Evolutionary conservation across 129 eudicot species (phyloP), one percentile per base, ranked within the genome.

Genomic region (Logfia minima): DNA sequence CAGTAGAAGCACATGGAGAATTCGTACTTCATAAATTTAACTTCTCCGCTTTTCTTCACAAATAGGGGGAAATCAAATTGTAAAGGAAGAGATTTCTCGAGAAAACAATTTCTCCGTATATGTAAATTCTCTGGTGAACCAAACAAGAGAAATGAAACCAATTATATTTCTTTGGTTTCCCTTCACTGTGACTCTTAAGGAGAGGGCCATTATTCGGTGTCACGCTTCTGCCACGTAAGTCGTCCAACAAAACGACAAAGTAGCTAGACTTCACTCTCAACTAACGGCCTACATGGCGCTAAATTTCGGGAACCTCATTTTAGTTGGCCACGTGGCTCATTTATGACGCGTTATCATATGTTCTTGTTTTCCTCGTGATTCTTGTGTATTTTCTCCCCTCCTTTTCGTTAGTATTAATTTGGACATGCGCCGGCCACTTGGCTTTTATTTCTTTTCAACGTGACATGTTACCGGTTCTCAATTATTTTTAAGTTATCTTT

Each of bases 191-290:
- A 26, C 29, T 1, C 29, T 2, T 19, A 58, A 21, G 8, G 24
- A 79, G 61, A 59, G 72, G 56, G 67, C 66, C 35, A 73, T 68
- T 75, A 81, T 81, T 68, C 74, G 62, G 52, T 74, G 78, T 72
- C 79, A 79, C 74, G 83, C 83, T 32, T 11, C 69, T 66, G 84
- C 84, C 84, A 81, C 80, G 84, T 68, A 71, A 67, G 37, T 13
- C 63, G 3, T 23, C 32, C 22, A 16, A 3, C 21, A 66, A 66
- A 75, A 32, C 84, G 80, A 81, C 84, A 81, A 75, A 72, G 51
- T 3, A n/a, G 34, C 8, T 28, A 21, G 70, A 34, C 74, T 29
- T 52, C 69, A 13, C 45, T 58, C 45, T 81, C 80, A 80, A 74
- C 80, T 41, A 68, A 60, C 84, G 51, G 62, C 79, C 67, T 68